phyloP scores from a whole-genome alignment of 176 grass and related monocot species.

The Metroxylon sagu region DNA sequence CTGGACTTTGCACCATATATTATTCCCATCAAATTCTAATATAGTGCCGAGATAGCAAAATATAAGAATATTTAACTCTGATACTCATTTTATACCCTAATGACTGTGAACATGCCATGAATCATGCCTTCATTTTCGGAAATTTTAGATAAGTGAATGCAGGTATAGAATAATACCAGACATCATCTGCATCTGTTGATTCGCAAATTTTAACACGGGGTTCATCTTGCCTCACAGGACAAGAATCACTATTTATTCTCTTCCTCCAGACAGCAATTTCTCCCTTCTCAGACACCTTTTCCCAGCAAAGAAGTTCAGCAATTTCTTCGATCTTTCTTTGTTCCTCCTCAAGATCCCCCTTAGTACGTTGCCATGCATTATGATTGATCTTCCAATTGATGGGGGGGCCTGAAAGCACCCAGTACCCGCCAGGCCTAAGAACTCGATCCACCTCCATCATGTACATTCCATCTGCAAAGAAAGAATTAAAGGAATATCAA shows the following conservation, averaged over 20 bases:
- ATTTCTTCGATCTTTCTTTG: slow-evolving; percentile 63
- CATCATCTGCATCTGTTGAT: slow-evolving; percentile 47
- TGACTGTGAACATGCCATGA: too few relatives aligned
- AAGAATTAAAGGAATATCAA: background rate
- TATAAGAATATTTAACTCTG: too few relatives aligned
- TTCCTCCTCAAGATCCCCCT: slow-evolving; percentile 59
- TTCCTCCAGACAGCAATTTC: slow-evolving; percentile 79
- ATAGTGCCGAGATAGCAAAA: too few relatives aligned
- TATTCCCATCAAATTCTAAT: too few relatives aligned
- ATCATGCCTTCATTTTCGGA: too few relatives aligned
- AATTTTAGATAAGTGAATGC: background rate
- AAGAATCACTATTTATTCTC: slow-evolving; percentile 36
- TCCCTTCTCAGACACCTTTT: slow-evolving; percentile 63
- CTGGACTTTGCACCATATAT: too few relatives aligned
- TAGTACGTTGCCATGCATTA: slow-evolving; percentile 48
- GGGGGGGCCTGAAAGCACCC: slow-evolving; percentile 86
- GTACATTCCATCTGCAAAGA: slow-evolving; percentile 56
- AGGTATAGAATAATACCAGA: slow-evolving; percentile 38
- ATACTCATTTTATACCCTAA: too few relatives aligned
- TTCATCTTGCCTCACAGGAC: slow-evolving; percentile 22
- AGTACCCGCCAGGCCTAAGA: slow-evolving; percentile 75
- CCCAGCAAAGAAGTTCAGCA: slow-evolving; percentile 73
- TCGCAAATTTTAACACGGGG: slow-evolving; percentile 29
- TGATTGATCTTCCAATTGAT: slow-evolving; percentile 76
- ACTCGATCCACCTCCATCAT: slow-evolving; percentile 95